Conservation (phyloP, 306 rosid species). For the Cyamopsis tetragonoloba region DNA sequence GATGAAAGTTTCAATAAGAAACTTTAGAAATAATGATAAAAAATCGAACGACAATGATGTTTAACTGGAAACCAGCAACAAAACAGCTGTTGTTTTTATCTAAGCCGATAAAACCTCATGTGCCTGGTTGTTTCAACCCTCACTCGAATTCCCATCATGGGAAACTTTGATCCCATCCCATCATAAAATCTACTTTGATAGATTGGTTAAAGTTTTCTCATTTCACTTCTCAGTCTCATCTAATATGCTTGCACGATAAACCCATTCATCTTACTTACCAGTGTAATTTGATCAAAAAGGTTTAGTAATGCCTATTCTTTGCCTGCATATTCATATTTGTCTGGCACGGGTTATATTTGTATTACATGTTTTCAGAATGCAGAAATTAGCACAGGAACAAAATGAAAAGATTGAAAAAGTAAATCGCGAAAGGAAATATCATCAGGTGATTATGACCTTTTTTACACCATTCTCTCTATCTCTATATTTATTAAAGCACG, state of each 20-base stretch:
- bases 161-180: too few species aligned
- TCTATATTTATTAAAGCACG: constrained; percentile 9
- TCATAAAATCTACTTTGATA: too few species aligned
- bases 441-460: constrained; percentile 61
- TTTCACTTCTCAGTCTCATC: neutral
- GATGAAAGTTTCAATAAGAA: too few species aligned
- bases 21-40: too few species aligned
- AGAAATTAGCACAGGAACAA: constrained; percentile 76
- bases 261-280: neutral
- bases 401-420: constrained; percentile 76
- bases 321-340: constrained; percentile 3
- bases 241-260: neutral
- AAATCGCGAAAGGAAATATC: constrained; percentile 90
- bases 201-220: neutral
- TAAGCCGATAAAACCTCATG: too few species aligned
- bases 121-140: neutral
- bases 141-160: neutral
- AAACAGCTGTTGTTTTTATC: too few species aligned
- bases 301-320: constrained; percentile 1
- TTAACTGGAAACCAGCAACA: too few species aligned
- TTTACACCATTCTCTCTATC: neutral
- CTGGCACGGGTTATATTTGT: constrained; percentile 23
- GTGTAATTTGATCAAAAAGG: neutral
- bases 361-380: constrained; percentile 57
- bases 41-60: too few species aligned